Percentiles rank a stretch among this genome's conserved stretches.
Conservation (phyloP, 805 yeast species). For the Wickerhamiella dianesei region DNA sequence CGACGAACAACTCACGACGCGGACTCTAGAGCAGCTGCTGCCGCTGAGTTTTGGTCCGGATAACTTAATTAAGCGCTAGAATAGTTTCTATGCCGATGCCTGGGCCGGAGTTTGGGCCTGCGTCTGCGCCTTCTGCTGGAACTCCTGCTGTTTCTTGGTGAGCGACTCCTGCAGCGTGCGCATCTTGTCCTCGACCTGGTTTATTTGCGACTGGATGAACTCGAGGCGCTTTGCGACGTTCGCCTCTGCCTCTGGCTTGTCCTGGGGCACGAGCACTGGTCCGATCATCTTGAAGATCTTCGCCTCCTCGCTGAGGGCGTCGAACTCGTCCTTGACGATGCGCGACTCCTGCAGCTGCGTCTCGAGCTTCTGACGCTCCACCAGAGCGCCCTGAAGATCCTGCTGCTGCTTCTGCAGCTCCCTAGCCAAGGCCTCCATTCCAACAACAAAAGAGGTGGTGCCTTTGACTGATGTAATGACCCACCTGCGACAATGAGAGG, state of each 20-base stretch:
- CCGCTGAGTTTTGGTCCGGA: constrained; percentile 86
- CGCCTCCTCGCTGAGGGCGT: constrained; percentile 46
- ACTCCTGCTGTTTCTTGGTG: constrained; percentile 29
- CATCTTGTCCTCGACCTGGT: constrained; percentile 60
- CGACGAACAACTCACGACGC: constrained; percentile 29
- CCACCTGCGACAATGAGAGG: constrained; percentile 17
- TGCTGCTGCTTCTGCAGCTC: constrained; percentile 16
- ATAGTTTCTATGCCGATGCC: too few relatives aligned
- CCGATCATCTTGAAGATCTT: constrained; percentile 84
- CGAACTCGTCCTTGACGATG: constrained; percentile 76
- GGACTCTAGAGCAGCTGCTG: constrained; percentile 47
- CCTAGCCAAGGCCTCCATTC: constrained; percentile 5
- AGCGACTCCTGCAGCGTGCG: constrained; percentile 39
- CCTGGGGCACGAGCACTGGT: constrained; percentile 84
- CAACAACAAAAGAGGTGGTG: too few relatives aligned
- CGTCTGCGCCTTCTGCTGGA: constrained; percentile 12
- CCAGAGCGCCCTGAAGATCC: constrained; percentile 37
- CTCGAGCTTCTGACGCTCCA: constrained; percentile 74
- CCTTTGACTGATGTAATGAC: background rate
- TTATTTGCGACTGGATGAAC: constrained; percentile 68
- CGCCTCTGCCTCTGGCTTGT: constrained; percentile 60
- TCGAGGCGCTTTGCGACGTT: constrained; percentile 85
- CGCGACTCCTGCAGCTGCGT: constrained; percentile 90
- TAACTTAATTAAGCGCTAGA: constrained; percentile 26
- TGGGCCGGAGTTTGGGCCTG: too few relatives aligned